Conservation (phyloP, 306 rosid species). For the Cicer judaicum region DNA sequence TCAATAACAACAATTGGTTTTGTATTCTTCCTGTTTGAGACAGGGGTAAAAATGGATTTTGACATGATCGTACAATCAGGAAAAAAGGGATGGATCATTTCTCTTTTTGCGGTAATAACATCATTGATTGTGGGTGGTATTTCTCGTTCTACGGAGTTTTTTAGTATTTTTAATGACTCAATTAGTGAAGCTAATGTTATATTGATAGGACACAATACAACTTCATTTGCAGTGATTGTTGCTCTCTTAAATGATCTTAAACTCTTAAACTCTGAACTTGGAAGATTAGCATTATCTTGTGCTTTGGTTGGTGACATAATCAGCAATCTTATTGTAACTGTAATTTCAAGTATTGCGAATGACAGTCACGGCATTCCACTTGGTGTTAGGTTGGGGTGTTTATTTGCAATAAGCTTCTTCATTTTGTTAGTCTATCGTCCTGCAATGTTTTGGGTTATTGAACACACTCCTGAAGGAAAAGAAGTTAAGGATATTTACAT, state of each 20-base stretch:
- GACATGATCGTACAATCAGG: conserved; percentile 46
- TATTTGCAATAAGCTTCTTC: neutral
- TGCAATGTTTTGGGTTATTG: conserved; percentile 48
- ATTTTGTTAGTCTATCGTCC: conserved; percentile 46
- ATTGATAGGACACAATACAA: conserved; percentile 35
- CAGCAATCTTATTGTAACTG: neutral
- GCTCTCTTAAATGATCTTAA: conserved; percentile 17
- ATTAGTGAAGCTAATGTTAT: neutral
- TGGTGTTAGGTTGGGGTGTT: neutral
- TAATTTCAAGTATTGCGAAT: neutral
- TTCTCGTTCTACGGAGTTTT: too few species aligned
- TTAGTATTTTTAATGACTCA: too few species aligned
- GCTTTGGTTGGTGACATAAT: conserved; percentile 50
- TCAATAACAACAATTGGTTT: conserved; percentile 52
- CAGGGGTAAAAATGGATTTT: conserved; percentile 59
- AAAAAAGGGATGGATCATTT: conserved; percentile 44
- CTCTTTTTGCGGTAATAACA: neutral
- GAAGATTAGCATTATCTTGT: conserved; percentile 34
- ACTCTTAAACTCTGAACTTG: conserved; percentile 30
- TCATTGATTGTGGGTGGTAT: neutral
- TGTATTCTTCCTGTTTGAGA: conserved; percentile 45
- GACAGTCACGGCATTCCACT: accelerated
- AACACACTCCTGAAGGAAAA: conserved; percentile 55
- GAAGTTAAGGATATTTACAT: conserved; percentile 49
- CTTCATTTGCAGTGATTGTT: conserved; percentile 41